Percentiles rank a stretch among this genome's conserved stretches.
These are phyloP conservation scores for Trichoderma arundinaceum DNA, from an alignment of 2,329 filamentous ascomycete species.

Conservation along the genomic window DNA sequence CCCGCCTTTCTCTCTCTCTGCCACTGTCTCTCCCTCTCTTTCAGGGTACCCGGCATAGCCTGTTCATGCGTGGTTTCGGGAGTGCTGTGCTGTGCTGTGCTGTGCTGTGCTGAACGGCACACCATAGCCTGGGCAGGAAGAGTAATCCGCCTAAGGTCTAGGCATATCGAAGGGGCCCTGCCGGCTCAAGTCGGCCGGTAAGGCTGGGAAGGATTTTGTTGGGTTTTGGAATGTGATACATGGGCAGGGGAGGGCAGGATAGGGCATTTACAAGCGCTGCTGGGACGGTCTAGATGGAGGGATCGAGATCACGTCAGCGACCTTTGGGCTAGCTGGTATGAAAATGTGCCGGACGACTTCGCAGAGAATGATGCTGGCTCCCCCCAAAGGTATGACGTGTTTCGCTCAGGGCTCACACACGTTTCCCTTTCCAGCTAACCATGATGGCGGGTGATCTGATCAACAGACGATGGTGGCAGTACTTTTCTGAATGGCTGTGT, in stretches of 20 bases:
- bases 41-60: slow-evolving; percentile 4
- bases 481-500: not conserved
- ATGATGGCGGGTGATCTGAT: slow-evolving; percentile 27
- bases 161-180: not conserved
- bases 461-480: slow-evolving; percentile 15
- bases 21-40: not conserved
- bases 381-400: slow-evolving; percentile 9
- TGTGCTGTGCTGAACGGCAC: not conserved
- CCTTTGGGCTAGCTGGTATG: not conserved
- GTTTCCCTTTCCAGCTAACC: slow-evolving; percentile 5
- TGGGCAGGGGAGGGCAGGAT: not conserved
- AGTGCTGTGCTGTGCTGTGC: not conserved
- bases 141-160: not conserved
- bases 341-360: not conserved
- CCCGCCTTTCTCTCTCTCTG: not conserved
- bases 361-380: not conserved
- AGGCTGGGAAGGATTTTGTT: slow-evolving; percentile 22
- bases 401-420: slow-evolving; percentile 6
- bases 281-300: not conserved
- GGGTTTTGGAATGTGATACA: slow-evolving; percentile 9
- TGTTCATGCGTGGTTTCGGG: slow-evolving; percentile 6
- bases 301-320: slow-evolving; percentile 29
- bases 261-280: not conserved
- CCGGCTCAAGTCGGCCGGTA: slow-evolving; percentile 13
- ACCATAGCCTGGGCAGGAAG: not conserved